Evolutionary conservation across 352 stramenopile species (phyloP), one percentile per base, ranked within the genome.

Genomic region (Ophiocytium majus): DNA sequence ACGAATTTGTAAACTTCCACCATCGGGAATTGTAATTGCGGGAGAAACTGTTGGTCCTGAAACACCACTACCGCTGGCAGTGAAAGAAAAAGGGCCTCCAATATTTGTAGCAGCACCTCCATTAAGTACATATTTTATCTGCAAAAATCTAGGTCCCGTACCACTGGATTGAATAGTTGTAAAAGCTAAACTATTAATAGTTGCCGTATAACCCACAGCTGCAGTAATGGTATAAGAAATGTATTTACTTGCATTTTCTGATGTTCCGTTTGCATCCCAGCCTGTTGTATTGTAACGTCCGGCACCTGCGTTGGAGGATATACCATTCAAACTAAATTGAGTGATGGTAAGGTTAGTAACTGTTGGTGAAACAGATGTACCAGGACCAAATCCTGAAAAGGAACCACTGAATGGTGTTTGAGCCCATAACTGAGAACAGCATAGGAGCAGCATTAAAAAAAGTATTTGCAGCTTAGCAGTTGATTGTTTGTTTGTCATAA

Each of bases 91-190:
- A 71, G 57, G 57, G 57, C 57, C 57, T 71, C 57, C 57, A 71
- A 71, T 71, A 71, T 71, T 71, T 71, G 57, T 71, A 71, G 57
- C 57, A 71, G 57, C 57, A 71, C 57, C 57, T 71, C 57, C 57
- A 71, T 71, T 71, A 71, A 71, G 57, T 71, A 71, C 57, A 71
- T 71, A 71, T 71, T 71, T 71, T 71, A 71, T 71, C 57, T 71
- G 57, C 57, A 71, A 71, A 71, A 71, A 71, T 71, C 57, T 71
- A 71, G 57, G 57, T 71, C 57, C 57, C 57, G 57, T 71, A 71
- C 57, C 57, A 71, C 57, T 71, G 57, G 57, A 71, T 71, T 71
- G 57, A 71, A 71, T 71, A 71, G 57, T 71, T 71, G 57, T 71
- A 71, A 71, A 71, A 71, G 57, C 57, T 71, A 71, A 71, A 71